Base-by-base conservation (phyloP, 2,329 filamentous ascomycete species). In the Pseudodiploospora longispora region DNA sequence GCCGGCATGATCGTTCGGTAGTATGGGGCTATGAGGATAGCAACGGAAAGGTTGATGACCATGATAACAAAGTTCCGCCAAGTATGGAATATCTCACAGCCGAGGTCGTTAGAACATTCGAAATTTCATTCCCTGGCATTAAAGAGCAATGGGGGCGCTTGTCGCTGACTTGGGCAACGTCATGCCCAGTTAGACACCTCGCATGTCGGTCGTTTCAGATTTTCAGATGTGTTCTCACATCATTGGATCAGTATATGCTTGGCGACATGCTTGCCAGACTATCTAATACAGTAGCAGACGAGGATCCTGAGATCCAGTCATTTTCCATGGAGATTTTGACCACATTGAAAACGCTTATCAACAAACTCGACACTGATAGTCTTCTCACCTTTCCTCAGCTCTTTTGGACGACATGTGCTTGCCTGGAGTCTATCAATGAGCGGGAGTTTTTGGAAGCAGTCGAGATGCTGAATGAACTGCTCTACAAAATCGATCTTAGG, bases 311-410 rank as follows among this genome's bases (percentile, higher is more conserved):
- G 65, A 95, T 96, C 43, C 88, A 96, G 57, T 91, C 89, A 0
- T 98, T 98, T 58, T 94, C 93, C 0, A 91, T 97, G 83, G 94
- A 98, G 60, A 97, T 98, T 46, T 66, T 98, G 42, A 96, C 90
- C 0, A 98, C 94, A 0, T 65, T 98, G 41, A 90, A 94, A 59
- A 89, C 89, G 0, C 84, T 98, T 37, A 95, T 98, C 46, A 78
- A 82, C 52, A 93, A 91, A 44, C 70, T 97, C 29, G 83, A 90
- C 19, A 75, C 85, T 0, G 78, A 85, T 33, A 85, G 90, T 59
- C 73, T 98, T 2, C 66, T 95, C 39, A 81, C 82, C n/a, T 96
- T 95, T 52, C 93, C 93, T 2, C 91, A 97, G 57, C 71, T 98
- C 1, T 97, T 98, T 65, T 98, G 94, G 94, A 95, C 91, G 1